Percentiles rank a stretch among this genome's conserved stretches.
Evolutionary conservation across 2,329 filamentous ascomycete species (phyloP).

Genomic region (Verticillium klebahnii): DNA sequence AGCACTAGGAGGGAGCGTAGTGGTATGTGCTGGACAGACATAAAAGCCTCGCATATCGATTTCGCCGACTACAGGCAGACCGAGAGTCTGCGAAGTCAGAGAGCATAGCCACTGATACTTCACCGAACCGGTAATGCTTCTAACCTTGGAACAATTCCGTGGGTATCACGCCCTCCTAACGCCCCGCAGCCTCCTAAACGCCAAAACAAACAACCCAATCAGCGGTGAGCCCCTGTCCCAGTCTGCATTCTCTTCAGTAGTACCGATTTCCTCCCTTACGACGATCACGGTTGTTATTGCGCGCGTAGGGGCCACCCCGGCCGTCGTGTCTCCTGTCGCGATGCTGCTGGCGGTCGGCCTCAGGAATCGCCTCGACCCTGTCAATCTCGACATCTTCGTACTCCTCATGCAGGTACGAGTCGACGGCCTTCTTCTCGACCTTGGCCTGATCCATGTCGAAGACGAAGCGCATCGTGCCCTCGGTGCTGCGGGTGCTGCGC

Average conservation of each 20-base stretch:
- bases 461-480: conserved; percentile 84
- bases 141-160: background rate
- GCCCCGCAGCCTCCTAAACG: background rate
- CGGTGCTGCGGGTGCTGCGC: conserved; percentile 43
- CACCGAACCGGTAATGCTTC: no score
- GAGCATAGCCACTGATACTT: no score
- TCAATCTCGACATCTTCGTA: conserved; percentile 76
- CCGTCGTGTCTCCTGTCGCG: conserved; percentile 12
- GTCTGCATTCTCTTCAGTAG: background rate
- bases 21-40: no score
- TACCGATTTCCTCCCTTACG: background rate
- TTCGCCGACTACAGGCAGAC: no score
- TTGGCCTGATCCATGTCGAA: conserved; percentile 74
- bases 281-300: background rate
- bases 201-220: background rate
- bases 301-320: background rate
- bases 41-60: no score
- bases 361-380: conserved; percentile 59
- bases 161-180: background rate
- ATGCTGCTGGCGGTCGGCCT: conserved; percentile 18
- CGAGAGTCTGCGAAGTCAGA: no score
- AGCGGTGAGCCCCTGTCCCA: background rate
- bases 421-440: conserved; percentile 64
- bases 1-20: no score
- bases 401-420: conserved; percentile 65